phyloP scores from a whole-genome alignment of 2,329 filamentous ascomycete genomes.

The Exophiala lecanii-corni region DNA sequence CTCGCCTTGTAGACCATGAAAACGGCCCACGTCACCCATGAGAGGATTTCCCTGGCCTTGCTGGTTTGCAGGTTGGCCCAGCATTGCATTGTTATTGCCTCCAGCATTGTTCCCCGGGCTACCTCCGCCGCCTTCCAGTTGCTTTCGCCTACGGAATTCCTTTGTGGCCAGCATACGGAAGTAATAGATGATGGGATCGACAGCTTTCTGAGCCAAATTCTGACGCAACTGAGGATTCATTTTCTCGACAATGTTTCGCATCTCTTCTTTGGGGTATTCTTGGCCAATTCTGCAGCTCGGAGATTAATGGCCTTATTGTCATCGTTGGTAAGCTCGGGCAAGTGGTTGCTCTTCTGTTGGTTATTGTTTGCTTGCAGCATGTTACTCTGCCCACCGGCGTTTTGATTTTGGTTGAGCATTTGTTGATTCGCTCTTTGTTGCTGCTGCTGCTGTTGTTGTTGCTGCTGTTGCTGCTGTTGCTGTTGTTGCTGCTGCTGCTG shows the following conservation, averaged over 20 bases:
- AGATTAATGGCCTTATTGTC: constrained; percentile 41
- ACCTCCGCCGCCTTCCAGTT: constrained; percentile 17
- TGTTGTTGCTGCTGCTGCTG: constrained; percentile 28
- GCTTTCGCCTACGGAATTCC: constrained; percentile 34
- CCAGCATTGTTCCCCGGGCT: constrained; percentile 5
- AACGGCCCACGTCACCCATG: constrained; percentile 48
- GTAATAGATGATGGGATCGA: constrained; percentile 48
- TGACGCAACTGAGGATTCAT: constrained; percentile 46
- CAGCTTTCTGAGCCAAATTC: constrained; percentile 39
- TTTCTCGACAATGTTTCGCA: constrained; percentile 47
- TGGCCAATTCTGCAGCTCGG: constrained; percentile 45
- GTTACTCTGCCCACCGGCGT: constrained; percentile 7
- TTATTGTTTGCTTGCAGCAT: constrained; percentile 30
- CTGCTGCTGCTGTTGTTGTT: constrained; percentile 31
- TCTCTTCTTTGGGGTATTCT: constrained; percentile 41
- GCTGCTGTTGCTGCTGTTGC: constrained; percentile 27
- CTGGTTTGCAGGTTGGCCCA: not conserved
- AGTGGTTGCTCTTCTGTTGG: constrained; percentile 28
- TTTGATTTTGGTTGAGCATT: constrained; percentile 21
- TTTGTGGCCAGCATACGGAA: constrained; percentile 47
- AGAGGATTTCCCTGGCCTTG: constrained; percentile 26
- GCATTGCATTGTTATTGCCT: not conserved
- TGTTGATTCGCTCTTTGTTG: constrained; percentile 17
- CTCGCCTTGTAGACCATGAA: constrained; percentile 58
- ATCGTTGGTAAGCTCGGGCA: constrained; percentile 32